Base-by-base conservation (phyloP, 768 basidiomycete genomes). In the Xerocomellus chrysenteron region DNA sequence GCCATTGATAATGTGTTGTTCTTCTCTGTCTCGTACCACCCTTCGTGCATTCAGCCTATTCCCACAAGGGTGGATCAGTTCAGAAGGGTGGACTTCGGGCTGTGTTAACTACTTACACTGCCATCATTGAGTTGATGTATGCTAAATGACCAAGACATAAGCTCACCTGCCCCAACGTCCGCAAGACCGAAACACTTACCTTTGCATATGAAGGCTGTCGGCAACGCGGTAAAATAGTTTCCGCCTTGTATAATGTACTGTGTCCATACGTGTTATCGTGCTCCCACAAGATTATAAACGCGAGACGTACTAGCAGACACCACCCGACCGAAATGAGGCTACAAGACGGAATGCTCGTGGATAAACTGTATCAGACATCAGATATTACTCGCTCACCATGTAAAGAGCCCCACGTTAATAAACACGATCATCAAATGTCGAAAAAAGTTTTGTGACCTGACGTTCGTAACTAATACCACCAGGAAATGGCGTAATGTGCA, bases 41-140 rank as follows among this genome's bases (percentile, higher is more conserved):
- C 11, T 49, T n/a, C 60, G 60, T 10, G 59, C 54, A n/a, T 61
- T 62, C 43, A 61, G 35, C 30, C 60, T 61, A n/a, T 12, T 5
- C 16, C 24, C 28, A 3, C 32, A 7, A 2, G 4, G 9, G 9
- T 32, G 30, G 30, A 32, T 57, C 24, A 46, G 33, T 6, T 32
- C 30, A 32, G 30, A 32, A 30, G 7, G 28, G 28, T 11, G 30
- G 10, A 32, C 5, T n/a, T 26, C 11, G 3, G 16, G 28, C 28
- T 28, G 5, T 7, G 5, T 5, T 3, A 24, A 41, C 21, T 2
- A 53, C 60, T 33, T 24, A 61, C 60, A 50, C 59, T 1, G 60
- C 59, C 47, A 62, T 56, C 60, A 62, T 61, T 12, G 60, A 61
- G 35, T 51, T 61, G 39, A 11, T 32, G 21, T 61, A 61, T 1